Base-by-base conservation (phyloP, 169 alveolate genomes). In the Eimeria sp. region DNA sequence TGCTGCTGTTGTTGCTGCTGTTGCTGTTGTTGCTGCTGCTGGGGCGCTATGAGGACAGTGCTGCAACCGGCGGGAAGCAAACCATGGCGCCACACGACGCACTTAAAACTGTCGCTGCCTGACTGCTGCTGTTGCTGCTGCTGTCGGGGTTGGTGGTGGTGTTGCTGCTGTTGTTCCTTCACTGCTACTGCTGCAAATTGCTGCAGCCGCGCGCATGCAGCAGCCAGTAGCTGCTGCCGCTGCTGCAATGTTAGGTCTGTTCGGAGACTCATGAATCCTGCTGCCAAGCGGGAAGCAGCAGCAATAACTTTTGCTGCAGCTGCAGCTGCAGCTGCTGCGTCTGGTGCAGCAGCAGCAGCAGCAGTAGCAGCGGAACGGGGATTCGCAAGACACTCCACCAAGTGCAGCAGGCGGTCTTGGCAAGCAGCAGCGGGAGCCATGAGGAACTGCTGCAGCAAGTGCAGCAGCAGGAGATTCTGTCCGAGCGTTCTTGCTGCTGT, bases 381-480 rank as follows among this genome's bases (percentile, higher is more conserved):
- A 47, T 7, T 72, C 22, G 83, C 83, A 40, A 72, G 83, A 0
- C 43, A 72, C 11, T 72, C 83, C 5, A 72, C 83, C 22, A 72
- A 47, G 49, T 72, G 83, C 43, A 72, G 83, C 43, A 72, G 83
- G 18, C 83, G 83, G 83, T 72, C 83, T 47, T 72, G 83, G 4
- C 27, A 40, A 18, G 83, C 45, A n/a, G 83, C 83, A 72, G 83
- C 83, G 7, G 83, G 83, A 40, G 83, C 9, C 25, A 72, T 20
- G 83, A 72, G 83, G 49, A 72, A 72, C 83, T 72, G 83, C 83
- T 72, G 83, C 83, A 72, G 83, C 83, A n/a, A 20, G 25, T 72
- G 83, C 83, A 72, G 83, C 83, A 72, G 83, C 83, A 72, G 83
- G 5, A 72, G 83, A 5, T 72, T 27, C 45, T 72, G 83, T 40